Evolutionary conservation across 192 early-diverging fungal genomes (phyloP).

Genomic region (Coemansia sp.): DNA sequence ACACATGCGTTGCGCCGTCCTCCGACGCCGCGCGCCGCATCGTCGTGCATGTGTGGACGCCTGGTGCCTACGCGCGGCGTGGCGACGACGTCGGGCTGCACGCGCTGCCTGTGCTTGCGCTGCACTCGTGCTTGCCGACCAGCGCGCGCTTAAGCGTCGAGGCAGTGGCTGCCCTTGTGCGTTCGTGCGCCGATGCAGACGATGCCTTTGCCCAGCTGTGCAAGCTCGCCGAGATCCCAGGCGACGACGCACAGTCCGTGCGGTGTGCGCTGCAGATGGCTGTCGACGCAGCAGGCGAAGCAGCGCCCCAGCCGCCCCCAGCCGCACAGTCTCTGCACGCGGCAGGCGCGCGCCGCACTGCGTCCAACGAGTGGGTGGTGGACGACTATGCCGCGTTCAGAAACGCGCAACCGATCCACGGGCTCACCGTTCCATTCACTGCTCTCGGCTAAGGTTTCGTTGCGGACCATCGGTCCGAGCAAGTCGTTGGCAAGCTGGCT

Average conservation of each 20-base stretch:
- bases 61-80: neutral
- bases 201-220: neutral
- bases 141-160: too few species aligned
- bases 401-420: slow-evolving; percentile 9
- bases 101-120: slow-evolving; percentile 6
- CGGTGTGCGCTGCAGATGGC: slow-evolving; percentile 16
- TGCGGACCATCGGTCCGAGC: neutral
- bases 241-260: neutral
- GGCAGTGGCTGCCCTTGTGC: neutral
- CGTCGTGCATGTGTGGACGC: slow-evolving; percentile 20
- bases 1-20: slow-evolving; percentile 19
- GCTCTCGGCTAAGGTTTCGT: too few species aligned
- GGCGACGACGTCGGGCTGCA: neutral
- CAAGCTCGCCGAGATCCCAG: neutral
- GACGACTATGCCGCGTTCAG: slow-evolving; percentile 8
- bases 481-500: neutral
- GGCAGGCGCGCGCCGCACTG: neutral
- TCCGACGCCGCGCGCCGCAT: neutral
- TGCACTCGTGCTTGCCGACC: slow-evolving; percentile 9
- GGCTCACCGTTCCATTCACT: neutral
- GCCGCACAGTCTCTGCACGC: neutral
- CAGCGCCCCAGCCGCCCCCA: neutral
- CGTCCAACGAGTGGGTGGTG: slow-evolving; percentile 12
- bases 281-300: neutral
- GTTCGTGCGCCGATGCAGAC: neutral